A percentile compares a stretch with the other conserved stretches of the same genome.
These are phyloP conservation scores for Mrakiaceae sp. DNA, from an alignment of 1,284 basidiomycete species.

Conservation along the genomic window DNA sequence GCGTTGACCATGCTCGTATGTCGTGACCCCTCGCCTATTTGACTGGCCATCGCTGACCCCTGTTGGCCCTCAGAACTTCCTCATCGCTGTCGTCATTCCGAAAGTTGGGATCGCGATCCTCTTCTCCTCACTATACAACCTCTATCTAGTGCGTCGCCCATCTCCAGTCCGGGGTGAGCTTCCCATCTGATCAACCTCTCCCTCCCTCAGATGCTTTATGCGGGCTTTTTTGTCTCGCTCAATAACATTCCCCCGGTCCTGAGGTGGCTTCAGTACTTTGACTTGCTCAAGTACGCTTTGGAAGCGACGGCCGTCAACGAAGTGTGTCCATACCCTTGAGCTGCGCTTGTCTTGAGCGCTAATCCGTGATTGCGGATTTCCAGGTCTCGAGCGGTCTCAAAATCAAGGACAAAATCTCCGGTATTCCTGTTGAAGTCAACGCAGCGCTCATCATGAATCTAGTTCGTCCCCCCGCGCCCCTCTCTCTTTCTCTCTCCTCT, in stretches of 20 bases:
- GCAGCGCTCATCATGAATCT: constrained; percentile 70
- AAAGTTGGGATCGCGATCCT: constrained; percentile 83
- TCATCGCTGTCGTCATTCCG: constrained; percentile 63
- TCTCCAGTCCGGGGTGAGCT: constrained; percentile 39
- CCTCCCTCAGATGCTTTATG: constrained; percentile 18
- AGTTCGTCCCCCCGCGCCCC: constrained; percentile 37
- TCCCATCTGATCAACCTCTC: constrained; percentile 1
- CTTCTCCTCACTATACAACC: constrained; percentile 57
- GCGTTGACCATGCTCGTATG: constrained; percentile 62
- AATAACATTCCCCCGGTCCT: constrained; percentile 65
- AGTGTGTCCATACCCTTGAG: no score
- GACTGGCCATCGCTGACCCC: no score
- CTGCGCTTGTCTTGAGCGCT: no score
- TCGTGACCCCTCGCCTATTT: no score
- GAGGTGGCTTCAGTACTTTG: constrained; percentile 67
- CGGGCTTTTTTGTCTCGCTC: constrained; percentile 60
- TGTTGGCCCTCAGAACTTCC: constrained; percentile 47
- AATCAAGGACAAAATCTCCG: constrained; percentile 65
- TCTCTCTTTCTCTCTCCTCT: no score
- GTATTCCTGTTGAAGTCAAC: constrained; percentile 54
- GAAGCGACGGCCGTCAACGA: constrained; percentile 52
- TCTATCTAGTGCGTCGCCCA: constrained; percentile 69
- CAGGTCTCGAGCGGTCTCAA: constrained; percentile 73
- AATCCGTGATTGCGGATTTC: constrained; percentile 44
- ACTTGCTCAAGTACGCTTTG: constrained; percentile 45